Conservation (phyloP, 768 basidiomycete genomes). For the Clathrus columnatus region DNA sequence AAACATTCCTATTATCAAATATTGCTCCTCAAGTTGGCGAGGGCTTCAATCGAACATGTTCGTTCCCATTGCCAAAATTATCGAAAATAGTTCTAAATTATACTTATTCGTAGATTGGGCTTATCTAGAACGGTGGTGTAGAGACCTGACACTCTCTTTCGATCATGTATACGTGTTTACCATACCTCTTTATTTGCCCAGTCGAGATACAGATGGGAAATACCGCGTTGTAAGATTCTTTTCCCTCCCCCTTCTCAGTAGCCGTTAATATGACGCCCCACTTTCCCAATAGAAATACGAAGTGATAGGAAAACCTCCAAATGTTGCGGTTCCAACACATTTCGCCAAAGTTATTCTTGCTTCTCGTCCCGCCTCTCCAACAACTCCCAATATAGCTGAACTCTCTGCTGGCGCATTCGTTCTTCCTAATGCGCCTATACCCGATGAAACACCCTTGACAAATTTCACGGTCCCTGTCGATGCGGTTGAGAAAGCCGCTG, state of each 20-base stretch:
- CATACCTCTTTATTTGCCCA: constrained; percentile 91
- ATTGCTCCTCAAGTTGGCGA: constrained; percentile 98
- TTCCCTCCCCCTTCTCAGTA: background rate
- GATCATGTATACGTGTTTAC: constrained; percentile 97
- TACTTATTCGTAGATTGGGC: constrained; percentile 72
- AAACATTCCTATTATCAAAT: constrained; percentile 91
- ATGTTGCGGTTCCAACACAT: constrained; percentile 90
- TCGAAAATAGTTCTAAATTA: background rate
- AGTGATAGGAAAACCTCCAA: constrained; percentile 89
- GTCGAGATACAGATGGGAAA: constrained; percentile 79
- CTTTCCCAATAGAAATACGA: constrained; percentile 64
- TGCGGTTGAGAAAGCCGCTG: constrained; percentile 83
- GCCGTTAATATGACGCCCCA: background rate
- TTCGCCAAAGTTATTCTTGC: constrained; percentile 94
- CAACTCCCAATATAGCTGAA: constrained; percentile 61
- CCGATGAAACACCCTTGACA: constrained; percentile 72
- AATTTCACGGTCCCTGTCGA: constrained; percentile 87
- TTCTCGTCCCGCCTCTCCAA: constrained; percentile 64
- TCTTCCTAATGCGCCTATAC: constrained; percentile 87
- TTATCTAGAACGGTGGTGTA: constrained; percentile 92
- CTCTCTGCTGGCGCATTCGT: constrained; percentile 90
- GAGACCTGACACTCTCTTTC: constrained; percentile 78
- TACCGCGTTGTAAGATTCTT: constrained; percentile 76
- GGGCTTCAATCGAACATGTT: constrained; percentile 96
- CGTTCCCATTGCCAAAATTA: constrained; percentile 20